Base-by-base conservation (phyloP, 257 asterid species). In the Craterostigma plantagineum region DNA sequence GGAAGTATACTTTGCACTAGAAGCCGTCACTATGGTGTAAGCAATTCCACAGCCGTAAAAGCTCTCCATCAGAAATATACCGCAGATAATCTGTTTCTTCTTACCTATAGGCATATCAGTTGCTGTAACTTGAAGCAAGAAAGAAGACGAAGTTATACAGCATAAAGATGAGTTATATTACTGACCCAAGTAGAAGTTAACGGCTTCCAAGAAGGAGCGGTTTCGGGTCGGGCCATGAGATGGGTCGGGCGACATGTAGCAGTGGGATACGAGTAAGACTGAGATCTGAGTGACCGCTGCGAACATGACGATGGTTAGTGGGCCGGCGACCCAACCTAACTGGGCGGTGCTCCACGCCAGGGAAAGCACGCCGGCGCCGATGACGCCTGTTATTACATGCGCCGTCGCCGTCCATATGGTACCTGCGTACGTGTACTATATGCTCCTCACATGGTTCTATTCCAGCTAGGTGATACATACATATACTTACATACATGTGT, bases 301-400 rank as follows among this genome's bases (percentile, higher is more conserved):
- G 47, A 81, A 81, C 2, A 41, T 30, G 10, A 81, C 42, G 74
- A 81, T 65, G 9, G 61, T 16, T 4, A 64, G 1, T n/a, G 92
- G 94, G 58, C 77, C 87, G 7, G 84, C 92, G 46, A 77, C 46
- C 94, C 94, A 81, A 10, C 94, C 94, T 30, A 81, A 54, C 54
- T 61, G 78, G 0, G 94, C 60, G 68, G 71, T 56, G 63, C 82
- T 69, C 93, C 93, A 81, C 30, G 76, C 80, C 14, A 76, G 57
- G 7, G 94, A 66, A 9, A 81, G 60, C 35, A 81, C 86, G 12
- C 94, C 94, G 1, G 94, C 72, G 10, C 94, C 92, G 11, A 81
- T 75, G 9, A 64, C 84, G 10, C 78, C 92, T 7, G 91, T 81
- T 18, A 81, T 69, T 38, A 74, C 65, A 57, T 73, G 93, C n/a